Base-by-base conservation (phyloP, 495 filamentous ascomycete species). In the Filosporella fistucella region DNA sequence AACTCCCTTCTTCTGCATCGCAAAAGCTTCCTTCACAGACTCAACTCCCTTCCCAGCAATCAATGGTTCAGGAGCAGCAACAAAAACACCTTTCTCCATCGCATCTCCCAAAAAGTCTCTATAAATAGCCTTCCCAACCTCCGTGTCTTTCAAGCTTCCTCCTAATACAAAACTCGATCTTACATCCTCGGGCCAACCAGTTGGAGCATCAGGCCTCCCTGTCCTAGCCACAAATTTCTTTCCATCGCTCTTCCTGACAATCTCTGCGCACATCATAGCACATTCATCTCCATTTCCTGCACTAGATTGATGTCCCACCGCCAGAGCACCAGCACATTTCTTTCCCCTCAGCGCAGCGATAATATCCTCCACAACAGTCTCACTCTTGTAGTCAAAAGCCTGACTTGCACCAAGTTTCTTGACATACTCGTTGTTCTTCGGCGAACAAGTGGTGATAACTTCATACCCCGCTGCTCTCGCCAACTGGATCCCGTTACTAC, bases 391-490 rank as follows among this genome's bases (percentile, higher is more conserved):
- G 32, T 54, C 51, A 26, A 54, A 54, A 16, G 23, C 40, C 14
- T 54, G 17, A 1, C 28, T 13, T 0, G 67, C 70, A 3, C 70
- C 71, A 8, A 67, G 63, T 5, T 29, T 52, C 51, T 57, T 64
- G 8, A 70, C 58, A 30, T 54, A 60, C 2, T 54, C 56, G 41
- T 65, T 60, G 38, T 74, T 72, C 0, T 47, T 46, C 2, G 49
- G 34, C 7, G 58, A 60, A 12, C 63, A 59, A 4, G 67, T 74
- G 1, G 66, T 53, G 18, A 70, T 26, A n/a, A 75, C 66, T 12
- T 61, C 51, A 17, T 59, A 50, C 1, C 68, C 66, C 14, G 63
- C 49, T 4, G 59, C 56, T 6, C 48, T 45, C 4, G 64, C 68
- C 13, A 69, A 52, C 46, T 71, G 67, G 22, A 68, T 66, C 2